Evolutionary conservation across 495 filamentous ascomycete species (phyloP).

Genomic region (Amphirosellinia nigrospora): DNA sequence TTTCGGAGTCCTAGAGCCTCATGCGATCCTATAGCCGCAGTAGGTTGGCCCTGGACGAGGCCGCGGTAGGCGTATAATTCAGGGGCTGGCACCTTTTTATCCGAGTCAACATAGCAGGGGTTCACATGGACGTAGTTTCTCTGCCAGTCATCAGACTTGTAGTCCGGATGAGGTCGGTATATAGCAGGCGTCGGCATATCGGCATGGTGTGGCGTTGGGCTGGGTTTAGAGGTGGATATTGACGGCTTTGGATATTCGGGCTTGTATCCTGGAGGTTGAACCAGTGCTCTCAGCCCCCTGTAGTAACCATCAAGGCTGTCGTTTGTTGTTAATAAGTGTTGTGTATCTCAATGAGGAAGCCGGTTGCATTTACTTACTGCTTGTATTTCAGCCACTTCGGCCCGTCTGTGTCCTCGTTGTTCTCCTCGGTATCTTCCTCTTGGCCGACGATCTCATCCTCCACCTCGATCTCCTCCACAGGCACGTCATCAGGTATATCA

Average conservation of each 20-base stretch:
- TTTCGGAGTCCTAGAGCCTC: conserved; percentile 75
- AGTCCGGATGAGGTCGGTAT: conserved; percentile 74
- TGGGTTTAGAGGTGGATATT: conserved; percentile 42
- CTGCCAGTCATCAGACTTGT: conserved; percentile 64
- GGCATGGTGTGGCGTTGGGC: conserved; percentile 38
- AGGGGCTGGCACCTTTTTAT: conserved; percentile 66
- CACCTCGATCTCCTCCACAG: conserved; percentile 8
- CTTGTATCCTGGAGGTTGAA: conserved; percentile 64
- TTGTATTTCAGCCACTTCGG: conserved; percentile 50
- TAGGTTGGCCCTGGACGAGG: conserved; percentile 77
- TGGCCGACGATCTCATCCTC: conserved; percentile 4
- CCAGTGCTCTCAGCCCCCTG: conserved; percentile 73
- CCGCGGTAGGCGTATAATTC: conserved; percentile 72
- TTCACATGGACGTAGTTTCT: conserved; percentile 65
- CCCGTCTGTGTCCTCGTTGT: conserved; percentile 29
- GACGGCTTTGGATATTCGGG: conserved; percentile 74
- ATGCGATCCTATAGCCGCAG: conserved; percentile 81
- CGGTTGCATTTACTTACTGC: conserved; percentile 43
- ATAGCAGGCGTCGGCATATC: conserved; percentile 59
- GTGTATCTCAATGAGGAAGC: neutral
- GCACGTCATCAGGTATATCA: neutral
- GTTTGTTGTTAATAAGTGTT: conserved; percentile 23
- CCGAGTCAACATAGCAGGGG: conserved; percentile 76
- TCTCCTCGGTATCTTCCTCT: conserved; percentile 26
- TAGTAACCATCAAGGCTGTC: conserved; percentile 74